These are phyloP conservation scores for Lophiostoma macrostomum DNA, from an alignment of 495 filamentous ascomycete species.

Conservation along the genomic window DNA sequence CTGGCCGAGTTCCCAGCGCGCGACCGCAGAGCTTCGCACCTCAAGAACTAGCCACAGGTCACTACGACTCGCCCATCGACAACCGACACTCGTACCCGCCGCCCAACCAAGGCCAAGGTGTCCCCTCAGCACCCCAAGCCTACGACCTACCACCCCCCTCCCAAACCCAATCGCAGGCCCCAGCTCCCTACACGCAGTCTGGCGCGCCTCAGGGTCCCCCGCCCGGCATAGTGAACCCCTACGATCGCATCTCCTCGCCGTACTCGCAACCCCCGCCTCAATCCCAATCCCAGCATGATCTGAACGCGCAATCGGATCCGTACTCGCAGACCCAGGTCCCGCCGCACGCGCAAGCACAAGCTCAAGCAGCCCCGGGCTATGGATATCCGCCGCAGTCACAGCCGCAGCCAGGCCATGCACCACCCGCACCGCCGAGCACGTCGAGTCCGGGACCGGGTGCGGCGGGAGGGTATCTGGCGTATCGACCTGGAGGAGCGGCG, in stretches of 20 bases:
- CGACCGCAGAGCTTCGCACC: conserved; percentile 34
- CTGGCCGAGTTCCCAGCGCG: conserved; percentile 12
- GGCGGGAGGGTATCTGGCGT: conserved; percentile 19
- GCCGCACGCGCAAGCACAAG: conserved; percentile 12
- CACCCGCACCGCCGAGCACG: conserved; percentile 19
- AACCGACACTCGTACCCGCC: conserved; percentile 34
- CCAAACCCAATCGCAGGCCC: conserved; percentile 5
- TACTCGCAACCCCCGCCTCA: conserved; percentile 18
- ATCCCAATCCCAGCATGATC: conserved; percentile 11
- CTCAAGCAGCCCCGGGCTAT: conserved; percentile 19
- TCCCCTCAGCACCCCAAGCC: conserved; percentile 14
- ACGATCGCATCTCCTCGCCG: conserved; percentile 16
- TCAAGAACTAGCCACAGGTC: conserved; percentile 42
- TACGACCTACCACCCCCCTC: conserved; percentile 23
- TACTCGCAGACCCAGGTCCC: too few species aligned
- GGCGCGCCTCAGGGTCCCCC: conserved; percentile 11
- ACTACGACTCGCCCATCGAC: conserved; percentile 41
- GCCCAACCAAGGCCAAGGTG: conserved; percentile 9
- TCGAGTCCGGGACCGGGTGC: conserved; percentile 18
- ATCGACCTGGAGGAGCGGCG: conserved; percentile 22
- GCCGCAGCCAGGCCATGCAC: conserved; percentile 26
- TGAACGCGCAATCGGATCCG: conserved; percentile 21
- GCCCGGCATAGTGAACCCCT: conserved; percentile 12
- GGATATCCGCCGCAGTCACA: conserved; percentile 22
- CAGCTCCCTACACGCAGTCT: conserved; percentile 10